Percentiles rank a stretch among this genome's conserved stretches.
Evolutionary conservation across 176 grass and related monocot species (phyloP).

Genomic region (Raddia distichophylla): DNA sequence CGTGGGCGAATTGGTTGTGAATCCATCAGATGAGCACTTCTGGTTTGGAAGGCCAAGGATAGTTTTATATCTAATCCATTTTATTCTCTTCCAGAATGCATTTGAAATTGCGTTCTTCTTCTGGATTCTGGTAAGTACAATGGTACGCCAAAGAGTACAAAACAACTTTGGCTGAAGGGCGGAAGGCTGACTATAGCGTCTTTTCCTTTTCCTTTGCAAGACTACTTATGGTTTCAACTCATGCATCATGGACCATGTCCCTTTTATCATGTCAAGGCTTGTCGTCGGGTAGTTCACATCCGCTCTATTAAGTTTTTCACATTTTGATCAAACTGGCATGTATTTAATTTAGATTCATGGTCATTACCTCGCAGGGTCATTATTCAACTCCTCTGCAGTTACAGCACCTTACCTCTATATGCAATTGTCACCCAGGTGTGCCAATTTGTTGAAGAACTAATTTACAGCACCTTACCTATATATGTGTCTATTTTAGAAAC

Average conservation of each 20-base stretch:
- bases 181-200: background rate
- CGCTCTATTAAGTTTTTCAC: background rate
- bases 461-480: background rate
- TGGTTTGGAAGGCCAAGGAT: constrained; percentile 70
- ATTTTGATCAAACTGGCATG: background rate
- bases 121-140: constrained; percentile 81
- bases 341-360: background rate
- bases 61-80: constrained; percentile 84
- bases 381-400: constrained; percentile 85
- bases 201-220: constrained; percentile 43
- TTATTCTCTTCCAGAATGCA: constrained; percentile 94
- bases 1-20: constrained; percentile 74
- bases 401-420: constrained; percentile 88
- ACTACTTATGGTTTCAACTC: constrained; percentile 81
- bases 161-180: background rate
- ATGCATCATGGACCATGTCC: constrained; percentile 84
- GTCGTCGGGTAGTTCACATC: constrained; percentile 57
- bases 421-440: constrained; percentile 81
- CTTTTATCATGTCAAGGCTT: constrained; percentile 77
- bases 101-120: constrained; percentile 97
- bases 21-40: constrained; percentile 86
- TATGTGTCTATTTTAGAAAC: background rate
- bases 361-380: constrained; percentile 46
- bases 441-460: background rate
- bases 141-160: background rate